Conservation (phyloP, 805 yeast genomes). For the Ogataea degrootiae region DNA sequence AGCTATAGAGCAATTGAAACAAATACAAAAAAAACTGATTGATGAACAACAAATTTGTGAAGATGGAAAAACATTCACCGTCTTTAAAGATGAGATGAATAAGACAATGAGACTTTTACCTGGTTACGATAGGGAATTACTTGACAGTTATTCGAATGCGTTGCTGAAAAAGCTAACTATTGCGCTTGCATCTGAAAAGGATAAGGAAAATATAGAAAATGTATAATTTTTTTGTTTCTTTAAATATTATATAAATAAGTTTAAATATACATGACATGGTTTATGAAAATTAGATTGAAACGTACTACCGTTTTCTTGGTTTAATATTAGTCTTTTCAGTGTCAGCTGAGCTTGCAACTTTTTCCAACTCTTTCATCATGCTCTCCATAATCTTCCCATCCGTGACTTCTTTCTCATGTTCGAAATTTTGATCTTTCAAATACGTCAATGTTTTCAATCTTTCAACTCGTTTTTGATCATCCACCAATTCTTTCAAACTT, state of each 20-base stretch:
- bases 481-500: constrained; percentile 52
- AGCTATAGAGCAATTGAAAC: constrained; percentile 5
- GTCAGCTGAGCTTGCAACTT: constrained; percentile 7
- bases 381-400: constrained; percentile 17
- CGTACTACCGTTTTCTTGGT: neutral
- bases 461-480: constrained; percentile 53
- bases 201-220: constrained; percentile 15
- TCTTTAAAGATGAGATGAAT: constrained; percentile 9
- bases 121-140: constrained; percentile 11
- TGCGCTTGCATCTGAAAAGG: neutral
- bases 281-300: neutral
- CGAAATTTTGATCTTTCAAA: constrained; percentile 41
- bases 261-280: neutral
- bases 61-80: neutral
- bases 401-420: constrained; percentile 11
- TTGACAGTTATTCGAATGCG: constrained; percentile 12
- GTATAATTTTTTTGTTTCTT: neutral
- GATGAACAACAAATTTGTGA: neutral
- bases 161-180: constrained; percentile 8
- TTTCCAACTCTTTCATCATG: constrained; percentile 20
- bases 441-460: constrained; percentile 46
- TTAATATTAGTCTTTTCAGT: neutral
- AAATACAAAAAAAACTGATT: constrained; percentile 7
- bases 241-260: neutral
- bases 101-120: constrained; percentile 16